These are phyloP conservation scores for Mycena olivaceomarginata DNA, from an alignment of 768 basidiomycete species.

Conservation along the genomic window DNA sequence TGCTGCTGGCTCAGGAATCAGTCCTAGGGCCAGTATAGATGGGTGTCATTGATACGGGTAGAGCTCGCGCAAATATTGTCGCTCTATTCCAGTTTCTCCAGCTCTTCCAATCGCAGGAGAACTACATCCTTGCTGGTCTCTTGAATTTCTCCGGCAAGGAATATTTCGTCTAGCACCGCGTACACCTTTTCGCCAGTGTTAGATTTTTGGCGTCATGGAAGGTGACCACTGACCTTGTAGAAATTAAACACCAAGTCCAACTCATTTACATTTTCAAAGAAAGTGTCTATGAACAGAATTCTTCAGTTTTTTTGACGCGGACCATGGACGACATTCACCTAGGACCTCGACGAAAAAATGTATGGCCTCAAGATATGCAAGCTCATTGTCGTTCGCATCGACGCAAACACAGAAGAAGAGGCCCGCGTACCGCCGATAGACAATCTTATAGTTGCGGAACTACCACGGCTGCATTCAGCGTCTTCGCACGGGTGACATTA, in stretches of 20 bases:
- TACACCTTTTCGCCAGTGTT: slow-evolving; percentile 81
- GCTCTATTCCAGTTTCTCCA: slow-evolving; percentile 92
- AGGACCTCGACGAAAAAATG: slow-evolving; percentile 99
- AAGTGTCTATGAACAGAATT: slow-evolving; percentile 77
- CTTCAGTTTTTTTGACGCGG: neutral
- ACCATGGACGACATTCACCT: slow-evolving; percentile 71
- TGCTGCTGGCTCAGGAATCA: too few species aligned
- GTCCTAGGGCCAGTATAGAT: neutral
- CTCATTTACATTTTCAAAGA: slow-evolving; percentile 99
- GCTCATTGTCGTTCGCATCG: slow-evolving; percentile 98
- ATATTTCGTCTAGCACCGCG: slow-evolving; percentile 98
- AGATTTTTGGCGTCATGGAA: neutral
- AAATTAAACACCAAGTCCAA: slow-evolving; percentile 99
- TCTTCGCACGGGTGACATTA: neutral
- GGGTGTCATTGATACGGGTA: neutral
- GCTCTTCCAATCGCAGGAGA: slow-evolving; percentile 88
- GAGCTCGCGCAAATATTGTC: neutral
- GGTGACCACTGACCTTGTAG: slow-evolving; percentile 81
- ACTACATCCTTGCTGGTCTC: slow-evolving; percentile 99
- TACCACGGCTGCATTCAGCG: slow-evolving; percentile 52
- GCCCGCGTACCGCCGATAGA: slow-evolving; percentile 97
- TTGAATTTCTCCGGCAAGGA: slow-evolving; percentile 98
- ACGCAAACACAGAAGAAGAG: slow-evolving; percentile 99
- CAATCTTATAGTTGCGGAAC: slow-evolving; percentile 99
- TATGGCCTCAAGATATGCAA: slow-evolving; percentile 97